phyloP scores from a whole-genome alignment of 352 stramenopile genomes.

The Phytophthora foliorum region DNA sequence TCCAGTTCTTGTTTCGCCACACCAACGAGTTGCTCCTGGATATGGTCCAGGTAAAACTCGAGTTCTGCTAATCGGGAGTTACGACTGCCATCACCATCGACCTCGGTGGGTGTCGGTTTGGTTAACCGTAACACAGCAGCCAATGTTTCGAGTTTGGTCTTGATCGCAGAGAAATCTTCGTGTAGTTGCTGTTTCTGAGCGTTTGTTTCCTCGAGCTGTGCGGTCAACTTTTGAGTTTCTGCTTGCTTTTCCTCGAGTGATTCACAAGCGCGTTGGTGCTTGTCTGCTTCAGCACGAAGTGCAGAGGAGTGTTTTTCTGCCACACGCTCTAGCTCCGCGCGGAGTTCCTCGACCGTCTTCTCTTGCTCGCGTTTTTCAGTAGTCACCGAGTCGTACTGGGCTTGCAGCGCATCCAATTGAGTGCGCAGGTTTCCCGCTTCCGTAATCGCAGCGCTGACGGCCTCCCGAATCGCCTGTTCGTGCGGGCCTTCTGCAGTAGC shows the following conservation, averaged over 20 bases:
- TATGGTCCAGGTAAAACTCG: constrained; percentile 27
- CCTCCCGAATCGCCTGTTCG: constrained; percentile 31
- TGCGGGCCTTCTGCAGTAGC: constrained; percentile 21
- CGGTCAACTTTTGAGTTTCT: constrained; percentile 13
- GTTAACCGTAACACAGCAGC: constrained; percentile 14
- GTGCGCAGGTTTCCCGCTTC: constrained; percentile 30
- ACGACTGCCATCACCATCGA: background rate
- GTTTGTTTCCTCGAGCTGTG: constrained; percentile 16
- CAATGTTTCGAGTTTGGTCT: constrained; percentile 29
- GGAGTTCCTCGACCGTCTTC: constrained; percentile 33
- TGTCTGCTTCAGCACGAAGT: constrained; percentile 26
- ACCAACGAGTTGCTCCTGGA: constrained; percentile 28
- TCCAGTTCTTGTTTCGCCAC: constrained; percentile 13
- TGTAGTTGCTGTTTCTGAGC: constrained; percentile 23
- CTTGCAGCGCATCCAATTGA: constrained; percentile 32
- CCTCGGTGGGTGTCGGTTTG: background rate
- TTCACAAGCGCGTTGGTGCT: constrained; percentile 16
- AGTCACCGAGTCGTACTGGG: constrained; percentile 18
- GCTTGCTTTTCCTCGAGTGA: constrained; percentile 14
- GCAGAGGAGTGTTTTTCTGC: constrained; percentile 30
- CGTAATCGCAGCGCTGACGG: constrained; percentile 26
- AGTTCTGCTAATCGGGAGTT: constrained; percentile 20
- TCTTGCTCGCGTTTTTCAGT: constrained; percentile 17
- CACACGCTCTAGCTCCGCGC: constrained; percentile 30
- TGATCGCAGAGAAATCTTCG: constrained; percentile 26